Percentiles rank a stretch among this genome's conserved stretches.
phyloP scores from a whole-genome alignment of 1,139 yeast species.

The Trichomonascaceae sp. region DNA sequence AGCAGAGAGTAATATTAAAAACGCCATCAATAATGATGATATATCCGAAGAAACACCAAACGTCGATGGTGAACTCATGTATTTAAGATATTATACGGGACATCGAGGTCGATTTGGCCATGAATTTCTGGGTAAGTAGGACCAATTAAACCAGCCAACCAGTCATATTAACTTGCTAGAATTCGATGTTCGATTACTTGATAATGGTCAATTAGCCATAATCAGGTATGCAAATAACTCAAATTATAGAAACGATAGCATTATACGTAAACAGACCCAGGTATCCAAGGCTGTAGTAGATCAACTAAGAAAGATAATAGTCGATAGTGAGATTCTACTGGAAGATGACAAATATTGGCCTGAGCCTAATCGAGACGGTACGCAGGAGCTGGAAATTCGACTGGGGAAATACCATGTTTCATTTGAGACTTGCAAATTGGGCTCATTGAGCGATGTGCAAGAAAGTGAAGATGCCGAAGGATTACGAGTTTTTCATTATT shows the following conservation, averaged over 20 bases:
- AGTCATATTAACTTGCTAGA: conserved; percentile 22
- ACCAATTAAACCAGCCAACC: not conserved
- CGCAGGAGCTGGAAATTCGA: conserved; percentile 41
- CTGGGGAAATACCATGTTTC: conserved; percentile 35
- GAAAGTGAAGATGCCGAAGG: conserved; percentile 41
- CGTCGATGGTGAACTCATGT: conserved; percentile 30
- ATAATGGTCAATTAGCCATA: conserved; percentile 33
- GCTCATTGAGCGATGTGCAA: conserved; percentile 38
- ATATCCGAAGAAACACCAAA: not conserved
- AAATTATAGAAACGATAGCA: conserved; percentile 40
- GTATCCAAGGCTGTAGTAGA: conserved; percentile 35
- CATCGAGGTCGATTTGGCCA: conserved; percentile 43
- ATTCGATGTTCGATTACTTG: conserved; percentile 35
- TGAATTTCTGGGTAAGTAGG: conserved; percentile 36
- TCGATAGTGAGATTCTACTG: conserved; percentile 37
- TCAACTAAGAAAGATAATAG: conserved; percentile 34
- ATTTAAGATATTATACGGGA: conserved; percentile 39
- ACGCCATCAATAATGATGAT: not conserved
- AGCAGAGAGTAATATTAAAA: not conserved
- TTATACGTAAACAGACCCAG: conserved; percentile 38
- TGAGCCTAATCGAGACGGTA: conserved; percentile 37
- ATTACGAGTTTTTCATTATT: conserved; percentile 39
- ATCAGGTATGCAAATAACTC: conserved; percentile 43
- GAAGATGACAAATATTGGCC: conserved; percentile 43
- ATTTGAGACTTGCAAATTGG: conserved; percentile 38